A percentile compares a stretch with the other conserved stretches of the same genome.
Conservation (phyloP, 2,329 filamentous ascomycete genomes). For the Dothidotthia symphoricarpi region DNA sequence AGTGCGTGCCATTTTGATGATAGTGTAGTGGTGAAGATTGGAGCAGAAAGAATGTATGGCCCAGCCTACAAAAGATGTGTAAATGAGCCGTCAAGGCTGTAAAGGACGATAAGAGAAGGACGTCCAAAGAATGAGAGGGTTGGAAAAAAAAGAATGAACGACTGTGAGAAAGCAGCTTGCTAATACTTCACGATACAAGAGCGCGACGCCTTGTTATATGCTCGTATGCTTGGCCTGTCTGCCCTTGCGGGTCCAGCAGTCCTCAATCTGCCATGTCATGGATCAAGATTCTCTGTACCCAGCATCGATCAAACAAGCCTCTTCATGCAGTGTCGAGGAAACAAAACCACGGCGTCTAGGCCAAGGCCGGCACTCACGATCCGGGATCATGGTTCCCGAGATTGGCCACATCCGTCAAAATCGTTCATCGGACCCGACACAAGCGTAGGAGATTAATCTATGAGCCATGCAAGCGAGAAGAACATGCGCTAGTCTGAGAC, state of each 20-base stretch:
- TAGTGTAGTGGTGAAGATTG: conserved; percentile 4
- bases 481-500: conserved; percentile 8
- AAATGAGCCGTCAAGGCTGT: conserved; percentile 34
- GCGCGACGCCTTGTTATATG: conserved; percentile 15
- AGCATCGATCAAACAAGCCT: conserved; percentile 8
- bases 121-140: conserved; percentile 17
- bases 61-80: conserved; percentile 27
- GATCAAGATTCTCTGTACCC: conserved; percentile 8
- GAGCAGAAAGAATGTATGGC: conserved; percentile 22
- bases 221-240: conserved; percentile 10
- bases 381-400: conserved; percentile 15
- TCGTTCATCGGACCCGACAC: conserved; percentile 13
- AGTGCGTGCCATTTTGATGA: conserved; percentile 28
- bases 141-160: conserved; percentile 12
- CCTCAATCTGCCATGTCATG: conserved; percentile 21
- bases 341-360: conserved; percentile 10
- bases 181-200: conserved; percentile 1
- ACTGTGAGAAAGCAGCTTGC: conserved; percentile 11
- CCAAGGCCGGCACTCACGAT: conserved; percentile 9
- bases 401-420: conserved; percentile 16
- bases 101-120: conserved; percentile 20
- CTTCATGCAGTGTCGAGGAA: conserved; percentile 9
- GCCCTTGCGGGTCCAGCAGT: conserved; percentile 13
- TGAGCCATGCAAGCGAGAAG: conserved; percentile 14
- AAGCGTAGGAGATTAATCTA: conserved; percentile 27